These are phyloP conservation scores for Colletotrichum caudatum DNA, from an alignment of 2,329 filamentous ascomycete genomes.

Conservation along the genomic window DNA sequence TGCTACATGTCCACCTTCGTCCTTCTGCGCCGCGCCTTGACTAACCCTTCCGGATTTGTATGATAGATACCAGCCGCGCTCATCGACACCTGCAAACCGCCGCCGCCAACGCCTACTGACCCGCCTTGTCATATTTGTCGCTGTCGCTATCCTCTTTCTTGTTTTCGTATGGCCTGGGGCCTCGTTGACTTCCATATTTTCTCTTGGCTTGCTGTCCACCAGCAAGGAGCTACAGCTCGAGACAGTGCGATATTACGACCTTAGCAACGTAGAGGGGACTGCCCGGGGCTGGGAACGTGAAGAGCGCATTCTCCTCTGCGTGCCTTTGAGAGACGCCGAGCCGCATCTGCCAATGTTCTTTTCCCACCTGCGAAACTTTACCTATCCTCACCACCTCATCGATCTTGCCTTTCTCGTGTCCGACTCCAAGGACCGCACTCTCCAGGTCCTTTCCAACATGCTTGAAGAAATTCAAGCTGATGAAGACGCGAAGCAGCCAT, in stretches of 20 bases:
- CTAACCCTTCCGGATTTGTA: conserved; percentile 40
- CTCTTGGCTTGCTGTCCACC: conserved; percentile 77
- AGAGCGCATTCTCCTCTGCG: conserved; percentile 94
- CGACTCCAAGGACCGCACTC: conserved; percentile 93
- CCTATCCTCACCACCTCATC: conserved; percentile 95
- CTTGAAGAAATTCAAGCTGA: conserved; percentile 85
- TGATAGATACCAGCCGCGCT: conserved; percentile 86
- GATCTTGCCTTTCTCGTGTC: conserved; percentile 97
- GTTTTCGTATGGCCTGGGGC: conserved; percentile 81
- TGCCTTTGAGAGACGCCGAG: conserved; percentile 92
- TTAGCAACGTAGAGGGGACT: conserved; percentile 90
- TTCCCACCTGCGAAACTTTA: conserved; percentile 94
- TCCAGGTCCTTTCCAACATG: conserved; percentile 79
- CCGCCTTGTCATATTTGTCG: conserved; percentile 69
- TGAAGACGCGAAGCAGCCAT: conserved; percentile 82
- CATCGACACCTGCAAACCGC: conserved; percentile 76
- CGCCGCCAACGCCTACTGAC: conserved; percentile 79
- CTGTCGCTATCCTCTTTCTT: conserved; percentile 72
- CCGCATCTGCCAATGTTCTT: conserved; percentile 98
- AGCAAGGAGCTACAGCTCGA: conserved; percentile 83
- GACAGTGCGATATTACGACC: conserved; percentile 96
- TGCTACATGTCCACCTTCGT: not conserved
- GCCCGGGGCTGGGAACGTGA: conserved; percentile 95
- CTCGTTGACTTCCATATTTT: conserved; percentile 70
- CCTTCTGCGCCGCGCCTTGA: conserved; percentile 29